Evolutionary conservation across 169 alveolate genomes (phyloP), one percentile per base, ranked within the genome.

Genomic region (Cryptosporidium meleagridis): DNA sequence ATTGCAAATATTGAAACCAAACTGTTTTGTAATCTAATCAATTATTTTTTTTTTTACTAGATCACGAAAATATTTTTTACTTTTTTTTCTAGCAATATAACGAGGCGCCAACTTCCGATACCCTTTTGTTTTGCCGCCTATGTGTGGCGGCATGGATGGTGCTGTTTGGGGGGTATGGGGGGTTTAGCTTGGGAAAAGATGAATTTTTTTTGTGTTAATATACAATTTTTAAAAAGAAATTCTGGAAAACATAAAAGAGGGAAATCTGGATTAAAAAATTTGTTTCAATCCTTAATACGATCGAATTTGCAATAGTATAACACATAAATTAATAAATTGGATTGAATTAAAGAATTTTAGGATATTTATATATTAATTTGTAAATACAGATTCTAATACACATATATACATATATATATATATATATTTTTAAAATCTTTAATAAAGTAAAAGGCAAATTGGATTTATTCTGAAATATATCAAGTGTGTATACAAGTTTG

Each of bases 81-180:
- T 23, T 6, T 9, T n/a, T 55, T 23, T 26, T 55, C 33, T 55
- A 55, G 67, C 21, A 55, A 55, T 8, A 21, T 18, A 0, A 10
- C 21, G 33, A 21, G 67, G 67, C 67, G 67, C 67, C 67, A 55
- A 9, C 1, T 1, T 3, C 12, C 67, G 67, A 26, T 55, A 55
- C 67, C 67, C n/a, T 45, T 14, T 1, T 2, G 0, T 4, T 26
- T 55, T 55, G n/a, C 37, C 67, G 67, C 67, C 12, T 3, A 26
- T 23, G 67, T 55, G 29, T 55, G 67, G 67, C 67, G 67, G 67
- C 35, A 55, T 26, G 67, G 33, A 3, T 55, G 3, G 14, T 26
- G 67, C 37, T 55, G 48, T 16, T 55, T 55, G 67, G 67, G 67
- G 67, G 67, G 67, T 55, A 55, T 55, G 67, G 33, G 67, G 67